Base-by-base conservation (phyloP, 495 filamentous ascomycete genomes). In the Neurospora cerealis region DNA sequence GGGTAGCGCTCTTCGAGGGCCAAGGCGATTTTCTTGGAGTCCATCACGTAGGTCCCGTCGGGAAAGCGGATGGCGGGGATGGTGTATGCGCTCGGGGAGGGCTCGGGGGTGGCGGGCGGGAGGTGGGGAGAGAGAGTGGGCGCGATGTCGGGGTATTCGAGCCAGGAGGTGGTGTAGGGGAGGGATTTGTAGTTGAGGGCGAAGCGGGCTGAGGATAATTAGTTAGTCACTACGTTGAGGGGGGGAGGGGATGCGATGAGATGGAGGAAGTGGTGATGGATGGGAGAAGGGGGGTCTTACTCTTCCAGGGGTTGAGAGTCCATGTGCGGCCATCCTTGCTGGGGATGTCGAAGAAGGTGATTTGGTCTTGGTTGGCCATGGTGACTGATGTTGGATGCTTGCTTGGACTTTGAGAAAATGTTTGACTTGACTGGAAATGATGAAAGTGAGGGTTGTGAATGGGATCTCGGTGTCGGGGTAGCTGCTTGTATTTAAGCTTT, bases 91-190 rank as follows among this genome's bases (percentile, higher is more conserved):
- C 24, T 62, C 6, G 78, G 0, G 79, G 78, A 69, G 80, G 72
- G 75, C 86, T 89, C 69, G 2, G 48, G 38, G 34, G 10, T 13
- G n/a, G 70, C 71, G 9, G 48, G 44, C 34, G 19, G 24, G 13
- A 17, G 19, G 69, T 48, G 70, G 44, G 38, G 6, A 0, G 7
- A 28, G 24, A 82, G 77, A 0, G 74, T 71, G 5, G 86, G 80
- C 9, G 78, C 83, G 73, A 92, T 82, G 69, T 91, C 86, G 5
- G 89, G 89, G 77, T 91, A 91, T 76, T 91, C 88, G 72, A 77
- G 79, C 89, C 88, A 92, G 85, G 89, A 83, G 5, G 90, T 92
- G 73, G 83, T 82, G 81, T 91, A 91, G 69, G 86, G 82, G n/a
- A 91, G 78, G 8, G 81, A 80, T 77, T 92, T 91, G 82, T 84